Evolutionary conservation across 1,139 yeast species (phyloP).

Genomic region (Pichia sp.): DNA sequence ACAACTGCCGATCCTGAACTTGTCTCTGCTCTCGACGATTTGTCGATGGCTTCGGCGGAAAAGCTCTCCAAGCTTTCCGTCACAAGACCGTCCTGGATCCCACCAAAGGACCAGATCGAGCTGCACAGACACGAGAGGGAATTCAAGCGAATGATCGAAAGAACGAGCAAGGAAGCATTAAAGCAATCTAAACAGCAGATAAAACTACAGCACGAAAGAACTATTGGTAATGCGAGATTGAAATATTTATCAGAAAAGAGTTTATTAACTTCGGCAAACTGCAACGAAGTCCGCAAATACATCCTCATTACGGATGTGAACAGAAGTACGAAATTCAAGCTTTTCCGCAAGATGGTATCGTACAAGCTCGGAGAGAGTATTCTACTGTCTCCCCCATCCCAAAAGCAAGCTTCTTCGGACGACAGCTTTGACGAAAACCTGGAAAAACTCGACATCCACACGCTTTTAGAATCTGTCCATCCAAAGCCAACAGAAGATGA

Average conservation of each 20-base stretch:
- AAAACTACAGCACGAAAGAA: constrained; percentile 31
- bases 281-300: constrained; percentile 37
- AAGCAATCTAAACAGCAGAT: constrained; percentile 26
- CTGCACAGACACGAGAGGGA: constrained; percentile 40
- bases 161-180: constrained; percentile 36
- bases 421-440: not conserved
- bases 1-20: constrained; percentile 24
- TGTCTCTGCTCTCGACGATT: constrained; percentile 38
- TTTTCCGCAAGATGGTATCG: constrained; percentile 10
- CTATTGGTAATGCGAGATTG: constrained; percentile 35
- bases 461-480: constrained; percentile 1
- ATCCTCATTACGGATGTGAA: constrained; percentile 23
- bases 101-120: constrained; percentile 43
- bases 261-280: constrained; percentile 34
- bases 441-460: constrained; percentile 2
- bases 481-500: constrained; percentile 4
- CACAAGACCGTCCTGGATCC: constrained; percentile 49
- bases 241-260: constrained; percentile 30
- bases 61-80: constrained; percentile 38
- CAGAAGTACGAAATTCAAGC: not conserved
- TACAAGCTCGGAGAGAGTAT: constrained; percentile 10
- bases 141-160: constrained; percentile 37
- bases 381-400: constrained; percentile 12
- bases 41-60: constrained; percentile 42
- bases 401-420: not conserved